These are phyloP conservation scores for Cladosporium sp. DNA, from an alignment of 2,329 filamentous ascomycete species.

Conservation along the genomic window DNA sequence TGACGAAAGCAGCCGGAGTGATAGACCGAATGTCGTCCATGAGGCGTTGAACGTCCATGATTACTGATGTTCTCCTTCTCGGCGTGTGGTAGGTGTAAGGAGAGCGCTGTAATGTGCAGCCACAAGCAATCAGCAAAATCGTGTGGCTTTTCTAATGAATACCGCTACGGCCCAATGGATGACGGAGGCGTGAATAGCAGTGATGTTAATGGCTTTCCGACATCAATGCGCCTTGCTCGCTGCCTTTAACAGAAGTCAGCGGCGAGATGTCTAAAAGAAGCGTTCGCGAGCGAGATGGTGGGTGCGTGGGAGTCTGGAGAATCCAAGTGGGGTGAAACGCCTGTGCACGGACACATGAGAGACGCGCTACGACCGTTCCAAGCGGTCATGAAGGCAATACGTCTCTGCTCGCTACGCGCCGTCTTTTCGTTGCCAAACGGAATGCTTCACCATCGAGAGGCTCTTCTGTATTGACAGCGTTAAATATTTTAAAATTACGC, in stretches of 20 bases:
- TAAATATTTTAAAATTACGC: too few species aligned
- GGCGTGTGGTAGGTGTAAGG: too few species aligned
- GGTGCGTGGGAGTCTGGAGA: conserved; percentile 2
- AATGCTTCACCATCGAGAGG: too few species aligned
- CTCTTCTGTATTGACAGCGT: too few species aligned
- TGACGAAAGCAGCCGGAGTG: neutral
- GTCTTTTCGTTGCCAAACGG: too few species aligned
- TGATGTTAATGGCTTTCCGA: too few species aligned
- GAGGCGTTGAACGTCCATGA: neutral
- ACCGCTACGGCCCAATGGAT: too few species aligned
- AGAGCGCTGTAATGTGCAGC: too few species aligned
- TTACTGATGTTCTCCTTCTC: neutral
- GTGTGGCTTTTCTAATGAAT: too few species aligned
- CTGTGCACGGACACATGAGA: conserved; percentile 4
- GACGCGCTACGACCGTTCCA: conserved; percentile 1
- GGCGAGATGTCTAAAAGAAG: conserved; percentile 7
- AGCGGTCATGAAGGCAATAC: conserved; percentile 3
- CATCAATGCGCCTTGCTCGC: neutral
- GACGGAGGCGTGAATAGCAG: too few species aligned
- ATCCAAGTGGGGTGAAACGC: conserved; percentile 7
- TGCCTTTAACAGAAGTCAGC: neutral
- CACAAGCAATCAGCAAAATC: too few species aligned
- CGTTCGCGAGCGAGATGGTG: conserved; percentile 1
- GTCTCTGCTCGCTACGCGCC: neutral
- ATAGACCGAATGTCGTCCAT: conserved; percentile 3